Percentiles rank a stretch among this genome's conserved stretches.
These are phyloP conservation scores for Nemania sp. DNA, from an alignment of 2,329 filamentous ascomycete species.

Conservation along the genomic window DNA sequence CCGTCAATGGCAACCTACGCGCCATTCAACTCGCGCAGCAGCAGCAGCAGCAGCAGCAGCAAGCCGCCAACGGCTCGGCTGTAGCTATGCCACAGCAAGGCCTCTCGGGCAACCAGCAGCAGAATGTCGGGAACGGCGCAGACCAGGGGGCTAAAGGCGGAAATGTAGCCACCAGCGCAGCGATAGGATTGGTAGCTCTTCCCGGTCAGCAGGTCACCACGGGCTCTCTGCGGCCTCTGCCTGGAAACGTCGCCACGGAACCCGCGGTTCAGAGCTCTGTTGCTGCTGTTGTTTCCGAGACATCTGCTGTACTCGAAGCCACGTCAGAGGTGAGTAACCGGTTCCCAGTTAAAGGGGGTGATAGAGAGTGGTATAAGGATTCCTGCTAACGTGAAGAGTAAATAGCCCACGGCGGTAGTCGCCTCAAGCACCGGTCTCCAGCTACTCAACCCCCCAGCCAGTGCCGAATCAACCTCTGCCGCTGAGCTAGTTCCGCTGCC, in stretches of 20 bases:
- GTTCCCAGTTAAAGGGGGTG: too few relatives aligned
- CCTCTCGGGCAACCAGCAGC: slow-evolving; percentile 2
- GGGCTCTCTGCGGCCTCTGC: slow-evolving; percentile 41
- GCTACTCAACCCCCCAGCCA: slow-evolving; percentile 5
- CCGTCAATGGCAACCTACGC: slow-evolving; percentile 21
- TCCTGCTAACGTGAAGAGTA: slow-evolving; percentile 12
- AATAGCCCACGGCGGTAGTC: slow-evolving; percentile 13
- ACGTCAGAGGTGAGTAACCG: slow-evolving; percentile 17
- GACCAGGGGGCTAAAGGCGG: not conserved
- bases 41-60: not conserved
- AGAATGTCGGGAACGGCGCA: slow-evolving; percentile 1
- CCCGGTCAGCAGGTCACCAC: slow-evolving; percentile 42
- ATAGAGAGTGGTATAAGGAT: not conserved
- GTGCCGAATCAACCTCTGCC: slow-evolving; percentile 8
- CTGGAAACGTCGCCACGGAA: slow-evolving; percentile 19
- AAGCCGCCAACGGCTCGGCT: not conserved
- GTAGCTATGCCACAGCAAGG: not conserved
- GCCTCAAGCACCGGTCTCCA: slow-evolving; percentile 20
- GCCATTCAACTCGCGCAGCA: slow-evolving; percentile 10
- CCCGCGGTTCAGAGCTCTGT: slow-evolving; percentile 24
- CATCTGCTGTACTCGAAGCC: slow-evolving; percentile 18
- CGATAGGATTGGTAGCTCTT: slow-evolving; percentile 36
- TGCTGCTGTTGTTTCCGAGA: slow-evolving; percentile 4
- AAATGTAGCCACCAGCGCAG: not conserved
- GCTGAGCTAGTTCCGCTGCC: slow-evolving; percentile 10